Evolutionary conservation across 257 asterid species (phyloP).

Genomic region (Rhazya stricta): DNA sequence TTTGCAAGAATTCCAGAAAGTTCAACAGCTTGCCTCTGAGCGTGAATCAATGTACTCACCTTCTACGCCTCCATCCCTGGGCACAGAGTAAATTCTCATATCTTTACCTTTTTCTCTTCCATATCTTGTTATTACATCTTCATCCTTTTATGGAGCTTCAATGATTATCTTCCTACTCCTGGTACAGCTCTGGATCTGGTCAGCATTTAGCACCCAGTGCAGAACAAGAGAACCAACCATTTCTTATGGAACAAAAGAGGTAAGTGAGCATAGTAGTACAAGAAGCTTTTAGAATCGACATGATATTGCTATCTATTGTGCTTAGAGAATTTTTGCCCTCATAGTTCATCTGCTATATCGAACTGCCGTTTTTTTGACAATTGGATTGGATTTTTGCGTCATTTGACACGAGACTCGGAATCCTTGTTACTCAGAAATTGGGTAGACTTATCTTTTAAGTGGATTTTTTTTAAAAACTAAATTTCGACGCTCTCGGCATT

Average conservation of each 20-base stretch:
- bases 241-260: conserved; percentile 22
- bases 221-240: conserved; percentile 18
- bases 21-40: conserved; percentile 23
- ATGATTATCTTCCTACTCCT: not conserved
- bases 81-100: not conserved
- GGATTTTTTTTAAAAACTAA: not conserved
- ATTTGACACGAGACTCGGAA: not conserved
- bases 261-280: not conserved
- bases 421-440: not conserved
- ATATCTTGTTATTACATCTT: not conserved
- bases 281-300: not conserved
- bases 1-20: conserved; percentile 24
- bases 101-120: not conserved
- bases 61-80: conserved; percentile 7
- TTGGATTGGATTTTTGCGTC: too few relatives aligned
- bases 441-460: not conserved
- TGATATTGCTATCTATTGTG: not conserved
- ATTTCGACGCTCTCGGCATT: not conserved
- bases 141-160: not conserved
- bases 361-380: not conserved
- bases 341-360: not conserved
- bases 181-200: conserved; percentile 13
- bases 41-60: conserved; percentile 12
- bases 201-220: conserved; percentile 10
- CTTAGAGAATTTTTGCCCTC: not conserved